Percentiles rank a stretch among this genome's conserved stretches.
These are phyloP conservation scores for Fistulinella prunicolor DNA, from an alignment of 768 basidiomycete genomes.

Conservation along the genomic window DNA sequence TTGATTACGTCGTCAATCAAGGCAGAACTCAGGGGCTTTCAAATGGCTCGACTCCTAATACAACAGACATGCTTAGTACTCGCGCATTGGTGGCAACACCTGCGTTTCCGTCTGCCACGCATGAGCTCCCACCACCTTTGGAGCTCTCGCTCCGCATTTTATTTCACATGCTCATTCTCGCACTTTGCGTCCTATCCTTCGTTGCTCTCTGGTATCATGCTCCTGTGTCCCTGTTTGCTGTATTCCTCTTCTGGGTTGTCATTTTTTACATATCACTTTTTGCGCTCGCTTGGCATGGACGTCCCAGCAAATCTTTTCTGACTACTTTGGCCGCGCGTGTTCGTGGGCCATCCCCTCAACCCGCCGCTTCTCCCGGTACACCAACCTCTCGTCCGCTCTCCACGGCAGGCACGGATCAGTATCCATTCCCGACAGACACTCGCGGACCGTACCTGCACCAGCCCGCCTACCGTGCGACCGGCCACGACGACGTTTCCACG, in stretches of 20 bases:
- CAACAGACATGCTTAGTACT: constrained; percentile 47
- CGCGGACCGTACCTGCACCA: constrained; percentile 68
- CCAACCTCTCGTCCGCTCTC: constrained; percentile 41
- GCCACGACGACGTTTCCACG: constrained; percentile 41
- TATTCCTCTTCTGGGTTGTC: constrained; percentile 62
- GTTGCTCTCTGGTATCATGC: constrained; percentile 58
- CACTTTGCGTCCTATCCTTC: constrained; percentile 54
- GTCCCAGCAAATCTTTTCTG: constrained; percentile 56
- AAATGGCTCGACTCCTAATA: constrained; percentile 47
- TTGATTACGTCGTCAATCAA: constrained; percentile 66
- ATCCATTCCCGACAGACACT: constrained; percentile 42
- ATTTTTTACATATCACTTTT: constrained; percentile 57
- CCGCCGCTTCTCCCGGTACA: constrained; percentile 33
- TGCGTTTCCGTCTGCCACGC: constrained; percentile 19
- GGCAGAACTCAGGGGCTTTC: constrained; percentile 40
- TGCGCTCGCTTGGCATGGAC: constrained; percentile 54
- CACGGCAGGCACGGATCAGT: constrained; percentile 39
- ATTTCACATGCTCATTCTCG: constrained; percentile 58
- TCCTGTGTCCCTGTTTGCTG: constrained; percentile 51
- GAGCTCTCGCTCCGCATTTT: constrained; percentile 46
- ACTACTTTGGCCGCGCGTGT: constrained; percentile 47
- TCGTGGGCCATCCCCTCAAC: constrained; percentile 32
- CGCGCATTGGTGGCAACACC: constrained; percentile 34
- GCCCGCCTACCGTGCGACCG: constrained; percentile 53
- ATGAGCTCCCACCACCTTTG: constrained; percentile 36